A percentile compares a stretch with the other conserved stretches of the same genome.
These are phyloP conservation scores for Phylloporus arenicola DNA, from an alignment of 768 basidiomycete genomes.

Conservation along the genomic window DNA sequence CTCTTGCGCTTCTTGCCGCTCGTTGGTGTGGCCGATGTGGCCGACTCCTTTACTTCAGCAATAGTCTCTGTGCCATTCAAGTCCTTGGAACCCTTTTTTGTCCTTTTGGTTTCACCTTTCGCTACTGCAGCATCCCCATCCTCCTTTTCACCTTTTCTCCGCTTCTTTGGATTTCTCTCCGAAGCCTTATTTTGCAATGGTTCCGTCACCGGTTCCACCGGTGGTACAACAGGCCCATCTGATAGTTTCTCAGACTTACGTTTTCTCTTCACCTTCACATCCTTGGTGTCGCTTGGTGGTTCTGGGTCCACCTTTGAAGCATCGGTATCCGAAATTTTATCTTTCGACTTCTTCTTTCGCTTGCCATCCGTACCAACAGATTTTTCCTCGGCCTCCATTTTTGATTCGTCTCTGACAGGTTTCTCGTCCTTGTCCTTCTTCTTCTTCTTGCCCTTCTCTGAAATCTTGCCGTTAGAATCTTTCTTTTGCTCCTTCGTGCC, in stretches of 20 bases:
- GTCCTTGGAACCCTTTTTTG: slow-evolving; percentile 19
- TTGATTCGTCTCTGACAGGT: neutral
- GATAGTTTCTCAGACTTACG: slow-evolving; percentile 10
- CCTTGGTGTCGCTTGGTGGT: neutral
- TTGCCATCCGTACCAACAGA: neutral
- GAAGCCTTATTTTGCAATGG: slow-evolving; percentile 4
- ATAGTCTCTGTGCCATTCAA: slow-evolving; percentile 4
- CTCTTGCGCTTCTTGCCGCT: slow-evolving; percentile 26
- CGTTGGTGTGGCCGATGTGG: slow-evolving; percentile 3
- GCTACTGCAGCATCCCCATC: slow-evolving; percentile 4
- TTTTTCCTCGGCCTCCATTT: neutral
- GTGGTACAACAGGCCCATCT: slow-evolving; percentile 17
- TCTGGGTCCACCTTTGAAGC: neutral
- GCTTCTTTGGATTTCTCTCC: slow-evolving; percentile 31
- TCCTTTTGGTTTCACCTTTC: slow-evolving; percentile 19
- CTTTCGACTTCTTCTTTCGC: slow-evolving; percentile 14
- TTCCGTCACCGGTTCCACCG: slow-evolving; percentile 8
- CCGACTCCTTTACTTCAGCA: slow-evolving; percentile 12
- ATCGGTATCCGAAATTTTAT: slow-evolving; percentile 1
- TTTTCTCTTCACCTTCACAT: slow-evolving; percentile 15
- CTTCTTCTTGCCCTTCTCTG: slow-evolving; percentile 2
- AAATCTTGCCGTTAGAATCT: too few species aligned
- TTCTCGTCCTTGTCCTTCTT: neutral
- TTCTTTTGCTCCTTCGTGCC: too few species aligned
- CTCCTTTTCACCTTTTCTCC: slow-evolving; percentile 16